Conservation (phyloP, 2,329 filamentous ascomycete species). For the Knufia fluminis region DNA sequence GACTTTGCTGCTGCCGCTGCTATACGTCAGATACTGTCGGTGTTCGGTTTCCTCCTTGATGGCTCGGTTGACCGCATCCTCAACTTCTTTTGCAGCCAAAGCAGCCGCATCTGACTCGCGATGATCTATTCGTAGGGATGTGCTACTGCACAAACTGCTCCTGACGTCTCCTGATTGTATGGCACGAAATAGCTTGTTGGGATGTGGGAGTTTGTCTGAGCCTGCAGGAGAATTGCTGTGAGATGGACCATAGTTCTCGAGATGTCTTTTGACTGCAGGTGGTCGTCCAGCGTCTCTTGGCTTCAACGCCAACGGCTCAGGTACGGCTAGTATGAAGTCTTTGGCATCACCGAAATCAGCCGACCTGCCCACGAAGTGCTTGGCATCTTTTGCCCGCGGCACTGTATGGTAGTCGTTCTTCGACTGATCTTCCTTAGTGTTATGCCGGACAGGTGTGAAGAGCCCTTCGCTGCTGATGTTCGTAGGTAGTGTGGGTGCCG, state of each 20-base stretch:
- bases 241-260: constrained; percentile 15
- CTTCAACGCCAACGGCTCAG: constrained; percentile 18
- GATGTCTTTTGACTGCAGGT: constrained; percentile 17
- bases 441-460: constrained; percentile 14
- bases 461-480: constrained; percentile 12
- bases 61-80: not conserved
- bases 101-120: not conserved
- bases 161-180: not conserved
- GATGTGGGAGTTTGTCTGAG: constrained; percentile 13
- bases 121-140: constrained; percentile 1
- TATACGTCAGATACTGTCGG: not conserved
- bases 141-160: constrained; percentile 8
- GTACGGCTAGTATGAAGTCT: constrained; percentile 20
- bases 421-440: not conserved
- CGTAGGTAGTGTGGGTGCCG: not conserved
- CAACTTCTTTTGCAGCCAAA: not conserved
- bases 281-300: constrained; percentile 18
- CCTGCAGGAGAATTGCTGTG: constrained; percentile 6
- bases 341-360: constrained; percentile 9
- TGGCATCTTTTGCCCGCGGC: not conserved
- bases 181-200: constrained; percentile 17
- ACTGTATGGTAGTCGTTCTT: not conserved
- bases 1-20: not conserved
- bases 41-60: not conserved
- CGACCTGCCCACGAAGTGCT: constrained; percentile 2